Evolutionary conservation across 2,329 filamentous ascomycete species (phyloP).

Genomic region (Sphaerulina vaccinii): DNA sequence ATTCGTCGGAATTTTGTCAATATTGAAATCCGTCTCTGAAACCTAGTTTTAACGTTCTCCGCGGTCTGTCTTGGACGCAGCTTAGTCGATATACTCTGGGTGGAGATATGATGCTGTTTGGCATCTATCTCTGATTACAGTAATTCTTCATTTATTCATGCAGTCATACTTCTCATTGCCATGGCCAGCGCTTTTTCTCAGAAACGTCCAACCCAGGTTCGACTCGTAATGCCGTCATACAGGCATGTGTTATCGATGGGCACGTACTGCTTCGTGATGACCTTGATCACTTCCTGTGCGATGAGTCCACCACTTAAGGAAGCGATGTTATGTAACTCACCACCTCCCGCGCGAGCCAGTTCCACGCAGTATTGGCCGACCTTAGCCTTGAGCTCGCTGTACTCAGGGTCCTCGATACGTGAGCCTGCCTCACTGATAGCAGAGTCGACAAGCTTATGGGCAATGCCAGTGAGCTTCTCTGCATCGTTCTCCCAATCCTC

Average conservation of each 20-base stretch:
- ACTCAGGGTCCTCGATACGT: conserved; percentile 44
- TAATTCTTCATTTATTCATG: background rate
- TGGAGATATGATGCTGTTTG: too few species aligned
- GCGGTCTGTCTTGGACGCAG: too few species aligned
- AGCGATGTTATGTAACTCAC: conserved; percentile 89
- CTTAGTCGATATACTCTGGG: too few species aligned
- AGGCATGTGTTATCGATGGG: conserved; percentile 64
- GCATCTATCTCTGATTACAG: too few species aligned
- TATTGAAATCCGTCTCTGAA: too few species aligned
- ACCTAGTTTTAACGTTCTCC: too few species aligned
- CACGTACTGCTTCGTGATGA: conserved; percentile 68
- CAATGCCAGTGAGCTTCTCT: conserved; percentile 45
- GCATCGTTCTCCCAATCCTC: conserved; percentile 38
- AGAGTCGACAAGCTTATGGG: conserved; percentile 43
- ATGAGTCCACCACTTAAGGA: conserved; percentile 86
- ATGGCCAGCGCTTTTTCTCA: conserved; percentile 17
- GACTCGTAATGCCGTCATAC: conserved; percentile 61
- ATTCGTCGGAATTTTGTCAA: too few species aligned
- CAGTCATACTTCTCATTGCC: background rate
- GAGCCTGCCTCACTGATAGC: conserved; percentile 45
- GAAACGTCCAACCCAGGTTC: conserved; percentile 39
- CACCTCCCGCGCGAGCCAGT: conserved; percentile 70
- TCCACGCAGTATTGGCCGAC: conserved; percentile 43
- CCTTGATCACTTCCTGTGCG: conserved; percentile 95
- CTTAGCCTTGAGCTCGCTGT: conserved; percentile 38